phyloP scores from a whole-genome alignment of 352 stramenopile genomes.

The Globisporangium rhizosaccharum region DNA sequence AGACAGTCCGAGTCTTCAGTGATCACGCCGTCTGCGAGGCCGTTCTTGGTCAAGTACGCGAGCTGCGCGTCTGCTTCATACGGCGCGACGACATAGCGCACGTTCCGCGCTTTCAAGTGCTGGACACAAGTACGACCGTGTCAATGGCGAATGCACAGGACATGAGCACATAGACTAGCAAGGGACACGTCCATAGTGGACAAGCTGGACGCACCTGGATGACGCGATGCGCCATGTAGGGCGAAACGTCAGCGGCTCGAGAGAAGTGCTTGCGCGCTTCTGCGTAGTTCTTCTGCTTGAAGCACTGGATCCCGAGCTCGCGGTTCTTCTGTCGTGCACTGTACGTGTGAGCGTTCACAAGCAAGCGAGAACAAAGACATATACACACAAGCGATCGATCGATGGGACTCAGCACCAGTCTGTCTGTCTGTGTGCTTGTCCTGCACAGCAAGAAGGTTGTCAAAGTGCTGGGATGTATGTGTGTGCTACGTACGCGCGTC shows the following conservation, averaged over 20 bases:
- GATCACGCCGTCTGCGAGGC: slow-evolving; percentile 91
- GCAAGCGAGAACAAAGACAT: not conserved
- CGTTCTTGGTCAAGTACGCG: slow-evolving; percentile 79
- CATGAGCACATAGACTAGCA: no score
- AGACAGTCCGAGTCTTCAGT: slow-evolving; percentile 96
- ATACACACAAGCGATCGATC: not conserved
- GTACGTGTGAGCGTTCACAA: not conserved
- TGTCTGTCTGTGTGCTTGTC: no score
- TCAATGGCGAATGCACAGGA: not conserved
- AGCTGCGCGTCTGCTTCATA: slow-evolving; percentile 98
- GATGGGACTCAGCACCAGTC: not conserved
- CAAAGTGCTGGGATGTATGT: no score
- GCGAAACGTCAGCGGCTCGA: slow-evolving; percentile 68
- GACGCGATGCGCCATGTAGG: slow-evolving; percentile 75
- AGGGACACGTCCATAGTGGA: not conserved
- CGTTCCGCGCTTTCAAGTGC: slow-evolving; percentile 47
- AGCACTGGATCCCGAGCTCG: slow-evolving; percentile 50
- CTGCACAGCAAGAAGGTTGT: no score
- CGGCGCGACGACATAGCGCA: slow-evolving; percentile 93
- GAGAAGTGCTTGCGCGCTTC: slow-evolving; percentile 70
- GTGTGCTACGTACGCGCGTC: slow-evolving; percentile 35
- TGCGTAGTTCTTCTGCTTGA: slow-evolving; percentile 45
- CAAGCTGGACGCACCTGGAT: slow-evolving; percentile 41
- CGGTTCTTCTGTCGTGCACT: slow-evolving; percentile 71
- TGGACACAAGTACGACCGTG: slow-evolving; percentile 6